phyloP scores from a whole-genome alignment of 805 yeast species.

The Metschnikowia colocasiae region DNA sequence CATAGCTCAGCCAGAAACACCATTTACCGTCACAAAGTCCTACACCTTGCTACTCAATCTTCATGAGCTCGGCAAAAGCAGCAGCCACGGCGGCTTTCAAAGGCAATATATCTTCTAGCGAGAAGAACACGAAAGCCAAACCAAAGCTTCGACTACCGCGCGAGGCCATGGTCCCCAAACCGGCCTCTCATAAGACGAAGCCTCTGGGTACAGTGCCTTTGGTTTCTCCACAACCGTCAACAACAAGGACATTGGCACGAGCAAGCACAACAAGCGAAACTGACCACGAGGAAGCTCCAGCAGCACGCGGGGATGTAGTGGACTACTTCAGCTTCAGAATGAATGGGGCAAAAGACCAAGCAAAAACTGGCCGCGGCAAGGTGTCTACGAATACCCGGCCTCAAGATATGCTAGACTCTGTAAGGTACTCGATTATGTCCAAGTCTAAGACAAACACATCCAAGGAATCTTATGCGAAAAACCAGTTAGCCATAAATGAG shows the following conservation, averaged over 20 bases:
- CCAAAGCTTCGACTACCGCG: conserved; percentile 10
- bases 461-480: conserved; percentile 18
- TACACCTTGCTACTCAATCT: not conserved
- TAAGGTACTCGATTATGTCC: conserved; percentile 29
- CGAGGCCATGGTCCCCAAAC: not conserved
- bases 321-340: conserved; percentile 11
- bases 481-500: conserved; percentile 26
- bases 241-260: not conserved
- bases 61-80: conserved; percentile 33
- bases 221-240: not conserved
- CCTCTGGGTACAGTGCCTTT: not conserved
- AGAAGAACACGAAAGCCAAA: not conserved
- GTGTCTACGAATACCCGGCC: conserved; percentile 18
- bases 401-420: conserved; percentile 30
- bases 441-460: conserved; percentile 21
- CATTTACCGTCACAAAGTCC: not conserved
- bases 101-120: conserved; percentile 12
- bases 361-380: conserved; percentile 8
- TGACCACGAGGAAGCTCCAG: not conserved
- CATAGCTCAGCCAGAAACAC: not conserved
- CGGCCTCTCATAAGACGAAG: not conserved
- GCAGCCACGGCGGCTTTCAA: conserved; percentile 45
- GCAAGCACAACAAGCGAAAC: not conserved
- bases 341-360: conserved; percentile 4
- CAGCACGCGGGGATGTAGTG: not conserved